phyloP scores from a whole-genome alignment of 2,329 filamentous ascomycete species.

The Ophiostoma australiae region DNA sequence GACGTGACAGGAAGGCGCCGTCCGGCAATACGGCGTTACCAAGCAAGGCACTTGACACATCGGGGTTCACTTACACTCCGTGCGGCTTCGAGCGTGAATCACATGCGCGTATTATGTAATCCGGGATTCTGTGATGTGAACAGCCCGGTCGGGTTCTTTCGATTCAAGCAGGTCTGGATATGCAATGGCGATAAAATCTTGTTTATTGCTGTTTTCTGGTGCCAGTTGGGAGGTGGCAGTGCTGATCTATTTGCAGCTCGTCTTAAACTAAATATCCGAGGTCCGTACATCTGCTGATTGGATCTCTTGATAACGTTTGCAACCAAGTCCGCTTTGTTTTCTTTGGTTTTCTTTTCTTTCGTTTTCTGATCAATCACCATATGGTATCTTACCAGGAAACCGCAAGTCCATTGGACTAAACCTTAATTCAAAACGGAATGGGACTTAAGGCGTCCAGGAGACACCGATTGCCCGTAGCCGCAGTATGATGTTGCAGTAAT shows the following conservation, averaged over 20 bases:
- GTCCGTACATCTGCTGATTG: neutral
- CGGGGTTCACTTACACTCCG: conserved; percentile 9
- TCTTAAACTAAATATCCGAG: neutral
- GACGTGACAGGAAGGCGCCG: conserved; percentile 3
- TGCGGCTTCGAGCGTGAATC: neutral
- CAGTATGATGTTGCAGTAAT: neutral
- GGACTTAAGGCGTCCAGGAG: neutral
- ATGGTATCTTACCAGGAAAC: neutral
- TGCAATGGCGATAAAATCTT: too few relatives aligned
- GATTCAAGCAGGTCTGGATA: too few relatives aligned
- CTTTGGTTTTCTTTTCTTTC: neutral
- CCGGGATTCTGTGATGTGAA: neutral
- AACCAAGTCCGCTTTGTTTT: neutral
- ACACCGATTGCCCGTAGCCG: neutral
- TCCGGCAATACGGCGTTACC: neutral
- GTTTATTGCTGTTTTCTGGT: too few relatives aligned
- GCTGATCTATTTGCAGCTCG: too few relatives aligned
- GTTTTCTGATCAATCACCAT: neutral
- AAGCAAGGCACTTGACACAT: neutral
- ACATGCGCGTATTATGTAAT: conserved; percentile 5
- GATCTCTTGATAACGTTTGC: neutral
- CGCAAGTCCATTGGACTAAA: neutral
- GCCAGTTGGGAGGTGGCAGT: too few relatives aligned
- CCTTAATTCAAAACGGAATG: conserved; percentile 1
- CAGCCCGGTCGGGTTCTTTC: neutral